Conservation (phyloP, 1,139 yeast species). For the Geotrichum klebahnii region DNA sequence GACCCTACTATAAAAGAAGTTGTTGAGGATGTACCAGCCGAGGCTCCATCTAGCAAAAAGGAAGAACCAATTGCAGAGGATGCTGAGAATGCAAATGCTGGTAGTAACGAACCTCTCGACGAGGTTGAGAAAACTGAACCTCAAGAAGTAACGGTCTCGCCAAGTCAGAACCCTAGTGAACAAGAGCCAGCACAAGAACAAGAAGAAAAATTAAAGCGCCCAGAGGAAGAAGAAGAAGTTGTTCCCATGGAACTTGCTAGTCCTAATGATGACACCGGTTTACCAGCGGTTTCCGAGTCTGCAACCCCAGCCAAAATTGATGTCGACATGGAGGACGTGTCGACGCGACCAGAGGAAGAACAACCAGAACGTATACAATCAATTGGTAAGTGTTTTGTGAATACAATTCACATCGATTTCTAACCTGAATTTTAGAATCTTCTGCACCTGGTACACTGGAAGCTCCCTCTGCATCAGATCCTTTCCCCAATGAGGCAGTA, state of each 20-base stretch:
- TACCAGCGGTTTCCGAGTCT: slow-evolving; percentile 3
- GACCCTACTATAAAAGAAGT: too few relatives aligned
- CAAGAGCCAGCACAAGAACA: background rate
- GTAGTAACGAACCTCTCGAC: too few relatives aligned
- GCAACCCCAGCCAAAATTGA: background rate
- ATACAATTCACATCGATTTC: background rate
- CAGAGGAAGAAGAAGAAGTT: slow-evolving; percentile 4
- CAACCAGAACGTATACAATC: background rate
- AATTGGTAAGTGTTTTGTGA: background rate
- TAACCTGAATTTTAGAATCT: background rate
- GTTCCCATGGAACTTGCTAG: slow-evolving; percentile 11
- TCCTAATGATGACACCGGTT: slow-evolving; percentile 3
- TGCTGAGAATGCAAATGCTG: too few relatives aligned
- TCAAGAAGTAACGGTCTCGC: background rate
- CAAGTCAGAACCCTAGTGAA: background rate
- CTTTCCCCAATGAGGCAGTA: background rate
- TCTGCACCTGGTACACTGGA: background rate
- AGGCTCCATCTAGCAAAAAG: too few relatives aligned
- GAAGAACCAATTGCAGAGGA: too few relatives aligned
- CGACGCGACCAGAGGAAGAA: background rate
- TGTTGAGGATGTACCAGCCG: too few relatives aligned
- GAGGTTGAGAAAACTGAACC: background rate
- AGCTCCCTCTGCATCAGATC: background rate
- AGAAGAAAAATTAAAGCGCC: background rate
- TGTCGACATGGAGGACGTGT: slow-evolving; percentile 6